Conservation (phyloP, 2,329 filamentous ascomycete genomes). For the Pseudogymnoascus sp. region DNA sequence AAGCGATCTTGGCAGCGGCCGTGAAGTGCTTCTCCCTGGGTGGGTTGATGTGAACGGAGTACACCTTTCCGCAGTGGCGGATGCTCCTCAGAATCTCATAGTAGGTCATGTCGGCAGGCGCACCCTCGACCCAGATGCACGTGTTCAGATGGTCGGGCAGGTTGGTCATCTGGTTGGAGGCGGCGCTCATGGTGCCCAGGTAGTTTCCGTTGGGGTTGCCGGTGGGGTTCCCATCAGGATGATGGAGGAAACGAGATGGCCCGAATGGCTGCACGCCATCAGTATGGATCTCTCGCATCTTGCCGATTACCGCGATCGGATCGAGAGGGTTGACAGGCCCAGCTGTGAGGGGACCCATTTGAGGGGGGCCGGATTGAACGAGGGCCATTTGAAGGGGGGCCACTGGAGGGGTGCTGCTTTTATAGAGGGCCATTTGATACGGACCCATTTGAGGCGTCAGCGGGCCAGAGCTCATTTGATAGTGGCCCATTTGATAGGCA, state of each 20-base stretch:
- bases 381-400: neutral
- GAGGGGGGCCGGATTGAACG: neutral
- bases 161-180: neutral
- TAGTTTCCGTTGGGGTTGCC: neutral
- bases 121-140: conserved; percentile 17
- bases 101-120: conserved; percentile 11
- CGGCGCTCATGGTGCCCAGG: conserved; percentile 4
- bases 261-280: neutral
- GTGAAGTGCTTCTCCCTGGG: conserved; percentile 10
- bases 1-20: conserved; percentile 17
- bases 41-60: conserved; percentile 13
- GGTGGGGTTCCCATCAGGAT: neutral
- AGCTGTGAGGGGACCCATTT: neutral
- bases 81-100: conserved; percentile 16
- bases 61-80: conserved; percentile 15
- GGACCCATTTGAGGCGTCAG: neutral
- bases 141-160: conserved; percentile 18
- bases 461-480: neutral
- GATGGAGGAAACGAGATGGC: neutral
- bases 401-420: neutral
- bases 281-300: neutral
- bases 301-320: neutral
- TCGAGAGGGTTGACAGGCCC: neutral
- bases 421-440: neutral
- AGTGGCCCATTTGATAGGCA: neutral